A percentile compares a stretch with the other conserved stretches of the same genome.
Conservation (phyloP, 2,329 filamentous ascomycete genomes). For the Cercospora sesami region DNA sequence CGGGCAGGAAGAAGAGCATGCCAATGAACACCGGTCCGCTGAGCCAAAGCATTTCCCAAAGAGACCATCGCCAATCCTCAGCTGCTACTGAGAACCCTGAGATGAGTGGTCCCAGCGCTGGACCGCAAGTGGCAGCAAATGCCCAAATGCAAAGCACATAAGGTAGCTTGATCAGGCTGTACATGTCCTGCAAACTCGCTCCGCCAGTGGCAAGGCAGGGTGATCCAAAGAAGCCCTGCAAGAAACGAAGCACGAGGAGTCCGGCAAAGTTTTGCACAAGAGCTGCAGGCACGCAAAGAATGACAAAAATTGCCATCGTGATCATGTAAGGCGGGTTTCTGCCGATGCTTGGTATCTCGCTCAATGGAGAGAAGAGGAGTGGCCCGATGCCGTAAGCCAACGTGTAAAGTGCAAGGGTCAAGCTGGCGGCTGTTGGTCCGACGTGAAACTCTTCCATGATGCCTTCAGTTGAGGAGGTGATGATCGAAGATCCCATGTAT, state of each 20-base stretch:
- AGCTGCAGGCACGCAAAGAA: constrained; percentile 66
- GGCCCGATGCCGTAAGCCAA: constrained; percentile 41
- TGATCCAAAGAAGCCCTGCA: constrained; percentile 64
- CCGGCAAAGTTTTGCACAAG: constrained; percentile 63
- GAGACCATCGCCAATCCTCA: constrained; percentile 63
- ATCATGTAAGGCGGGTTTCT: constrained; percentile 67
- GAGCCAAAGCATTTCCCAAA: constrained; percentile 65
- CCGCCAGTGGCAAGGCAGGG: constrained; percentile 64
- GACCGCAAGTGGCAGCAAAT: constrained; percentile 47
- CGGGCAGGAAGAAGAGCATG: constrained; percentile 60
- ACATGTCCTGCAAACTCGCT: constrained; percentile 58
- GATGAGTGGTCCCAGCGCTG: constrained; percentile 62
- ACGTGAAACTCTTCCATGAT: constrained; percentile 58
- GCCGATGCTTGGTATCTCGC: constrained; percentile 66
- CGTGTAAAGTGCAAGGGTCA: constrained; percentile 60
- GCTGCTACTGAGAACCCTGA: constrained; percentile 61
- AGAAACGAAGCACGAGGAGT: constrained; percentile 58
- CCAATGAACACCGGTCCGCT: constrained; percentile 59
- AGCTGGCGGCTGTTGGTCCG: constrained; percentile 53
- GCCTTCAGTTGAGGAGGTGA: constrained; percentile 47
- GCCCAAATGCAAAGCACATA: constrained; percentile 49
- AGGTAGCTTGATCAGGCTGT: constrained; percentile 46
- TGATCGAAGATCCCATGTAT: constrained; percentile 56
- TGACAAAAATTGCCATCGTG: constrained; percentile 67
- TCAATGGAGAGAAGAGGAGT: constrained; percentile 65